phyloP scores from a whole-genome alignment of 345 rosid species.

The Durio zibethinus region DNA sequence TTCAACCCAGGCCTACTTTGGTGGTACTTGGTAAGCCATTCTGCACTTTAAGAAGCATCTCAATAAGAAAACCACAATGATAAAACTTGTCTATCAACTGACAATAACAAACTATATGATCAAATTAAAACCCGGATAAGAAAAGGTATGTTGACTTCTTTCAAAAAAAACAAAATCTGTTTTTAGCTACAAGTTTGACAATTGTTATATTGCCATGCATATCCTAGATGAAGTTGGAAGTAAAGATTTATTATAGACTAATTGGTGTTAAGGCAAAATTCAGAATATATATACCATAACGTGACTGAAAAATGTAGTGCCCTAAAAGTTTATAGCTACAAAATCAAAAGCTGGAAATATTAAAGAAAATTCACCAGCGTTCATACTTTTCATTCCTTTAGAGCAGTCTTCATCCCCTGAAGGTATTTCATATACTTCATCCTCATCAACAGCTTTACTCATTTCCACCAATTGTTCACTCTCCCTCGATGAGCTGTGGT shows the following conservation, averaged over 20 bases:
- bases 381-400: slow-evolving; percentile 77
- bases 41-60: slow-evolving; percentile 37
- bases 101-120: neutral
- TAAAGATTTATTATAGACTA: neutral
- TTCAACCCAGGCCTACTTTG: slow-evolving; percentile 74
- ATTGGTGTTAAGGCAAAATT: neutral
- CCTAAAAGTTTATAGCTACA: neutral
- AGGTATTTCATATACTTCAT: slow-evolving; percentile 54
- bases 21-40: slow-evolving; percentile 71
- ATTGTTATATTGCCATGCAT: neutral
- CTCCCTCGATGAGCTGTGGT: slow-evolving; percentile 3
- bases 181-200: neutral
- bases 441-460: slow-evolving; percentile 24
- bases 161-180: neutral
- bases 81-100: neutral
- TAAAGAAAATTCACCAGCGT: neutral
- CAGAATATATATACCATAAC: neutral
- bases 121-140: neutral
- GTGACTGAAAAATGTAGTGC: neutral
- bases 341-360: neutral
- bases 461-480: slow-evolving; percentile 19
- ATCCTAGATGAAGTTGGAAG: neutral
- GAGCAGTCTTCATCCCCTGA: slow-evolving; percentile 71
- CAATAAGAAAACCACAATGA: slow-evolving; percentile 15
- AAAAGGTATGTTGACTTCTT: neutral